Conservation (phyloP, 371 early-diverging fungal genomes). For the Mucor saturninus region DNA sequence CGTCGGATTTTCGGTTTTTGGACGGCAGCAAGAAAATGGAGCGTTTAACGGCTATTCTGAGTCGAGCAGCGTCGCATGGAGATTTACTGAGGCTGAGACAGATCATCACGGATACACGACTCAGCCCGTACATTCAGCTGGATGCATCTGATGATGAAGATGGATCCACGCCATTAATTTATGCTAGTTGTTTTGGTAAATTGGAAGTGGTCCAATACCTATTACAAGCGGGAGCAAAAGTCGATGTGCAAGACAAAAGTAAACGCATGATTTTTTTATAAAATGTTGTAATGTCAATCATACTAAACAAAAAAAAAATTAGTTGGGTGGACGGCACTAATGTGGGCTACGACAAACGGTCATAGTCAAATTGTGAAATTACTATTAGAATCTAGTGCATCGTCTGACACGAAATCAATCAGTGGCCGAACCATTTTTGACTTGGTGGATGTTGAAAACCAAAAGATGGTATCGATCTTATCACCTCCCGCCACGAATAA, state of each 20-base stretch:
- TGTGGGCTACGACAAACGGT: constrained; percentile 93
- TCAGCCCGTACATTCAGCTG: constrained; percentile 17
- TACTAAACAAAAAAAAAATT: neutral
- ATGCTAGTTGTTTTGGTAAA: constrained; percentile 90
- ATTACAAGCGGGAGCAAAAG: constrained; percentile 72
- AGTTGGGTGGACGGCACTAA: constrained; percentile 90
- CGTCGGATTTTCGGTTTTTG: neutral
- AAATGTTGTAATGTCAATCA: neutral
- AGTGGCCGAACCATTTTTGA: constrained; percentile 81
- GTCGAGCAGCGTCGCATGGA: constrained; percentile 29
- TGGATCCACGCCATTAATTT: constrained; percentile 81
- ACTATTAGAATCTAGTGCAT: constrained; percentile 81
- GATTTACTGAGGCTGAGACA: constrained; percentile 19
- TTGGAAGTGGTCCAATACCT: constrained; percentile 63
- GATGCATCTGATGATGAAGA: constrained; percentile 66
- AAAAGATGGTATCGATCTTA: constrained; percentile 56
- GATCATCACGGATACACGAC: constrained; percentile 5
- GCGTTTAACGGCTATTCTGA: constrained; percentile 11
- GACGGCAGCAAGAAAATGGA: constrained; percentile 5
- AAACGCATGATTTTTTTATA: constrained; percentile 22
- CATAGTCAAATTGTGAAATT: constrained; percentile 73
- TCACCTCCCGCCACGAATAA: neutral
- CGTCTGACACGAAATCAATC: constrained; percentile 63
- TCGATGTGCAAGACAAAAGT: constrained; percentile 82
- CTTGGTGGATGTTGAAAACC: constrained; percentile 66